Evolutionary conservation across 2,329 filamentous ascomycete genomes (phyloP).

Genomic region (Paraconiothyrium brasiliense): DNA sequence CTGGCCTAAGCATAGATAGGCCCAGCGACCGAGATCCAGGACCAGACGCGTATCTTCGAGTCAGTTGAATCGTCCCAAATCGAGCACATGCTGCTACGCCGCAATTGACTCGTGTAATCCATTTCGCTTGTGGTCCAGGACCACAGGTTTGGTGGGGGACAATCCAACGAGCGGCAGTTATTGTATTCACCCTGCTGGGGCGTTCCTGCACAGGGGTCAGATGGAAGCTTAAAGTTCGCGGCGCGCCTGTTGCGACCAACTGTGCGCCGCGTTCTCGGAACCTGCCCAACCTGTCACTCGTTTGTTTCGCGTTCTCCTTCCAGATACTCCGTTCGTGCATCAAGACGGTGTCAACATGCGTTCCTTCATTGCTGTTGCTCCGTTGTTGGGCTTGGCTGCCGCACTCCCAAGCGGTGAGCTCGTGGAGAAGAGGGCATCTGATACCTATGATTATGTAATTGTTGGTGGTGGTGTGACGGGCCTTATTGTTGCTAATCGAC

Average conservation of each 20-base stretch:
- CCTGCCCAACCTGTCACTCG: slow-evolving; percentile 14
- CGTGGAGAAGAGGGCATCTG: slow-evolving; percentile 2
- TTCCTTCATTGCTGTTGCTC: slow-evolving; percentile 26
- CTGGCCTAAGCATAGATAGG: neutral
- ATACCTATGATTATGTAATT: slow-evolving; percentile 41
- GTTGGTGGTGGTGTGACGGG: slow-evolving; percentile 44
- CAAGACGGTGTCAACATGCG: slow-evolving; percentile 27
- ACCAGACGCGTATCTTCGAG: slow-evolving; percentile 2
- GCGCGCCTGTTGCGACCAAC: slow-evolving; percentile 2
- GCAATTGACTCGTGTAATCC: slow-evolving; percentile 3
- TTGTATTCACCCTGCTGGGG: neutral
- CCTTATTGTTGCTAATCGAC: slow-evolving; percentile 40
- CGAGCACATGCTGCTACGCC: slow-evolving; percentile 2
- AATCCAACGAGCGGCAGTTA: slow-evolving; percentile 6
- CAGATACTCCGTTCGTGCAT: slow-evolving; percentile 4
- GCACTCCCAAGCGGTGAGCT: slow-evolving; percentile 23
- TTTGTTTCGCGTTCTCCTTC: slow-evolving; percentile 4
- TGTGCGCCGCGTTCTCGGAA: slow-evolving; percentile 15
- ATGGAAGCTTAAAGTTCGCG: slow-evolving; percentile 14
- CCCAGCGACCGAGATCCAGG: neutral
- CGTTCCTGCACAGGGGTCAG: neutral
- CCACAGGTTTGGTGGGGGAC: slow-evolving; percentile 4
- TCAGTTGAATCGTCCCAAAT: slow-evolving; percentile 3
- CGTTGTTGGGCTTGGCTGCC: slow-evolving; percentile 24
- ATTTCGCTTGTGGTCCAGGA: slow-evolving; percentile 1